Evolutionary conservation across 768 basidiomycete species (phyloP), one percentile per base, ranked within the genome.

Genomic region (Suillus hirtellus): DNA sequence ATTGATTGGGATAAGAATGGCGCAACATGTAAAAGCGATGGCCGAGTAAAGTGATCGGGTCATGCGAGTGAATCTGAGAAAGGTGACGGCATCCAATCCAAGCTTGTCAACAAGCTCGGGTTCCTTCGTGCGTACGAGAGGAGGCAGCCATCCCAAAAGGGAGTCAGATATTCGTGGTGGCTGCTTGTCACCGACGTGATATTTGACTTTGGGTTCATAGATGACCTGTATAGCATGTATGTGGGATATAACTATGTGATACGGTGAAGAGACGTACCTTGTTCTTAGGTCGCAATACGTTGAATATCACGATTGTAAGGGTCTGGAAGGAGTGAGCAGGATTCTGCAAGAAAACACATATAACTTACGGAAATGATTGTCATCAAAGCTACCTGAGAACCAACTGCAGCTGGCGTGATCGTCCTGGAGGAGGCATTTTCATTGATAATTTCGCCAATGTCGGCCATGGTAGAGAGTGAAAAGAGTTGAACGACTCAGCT

Each of bases 191-290:
- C 88, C 90, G 64, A 85, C 81, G 70, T 93, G 92, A 72, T 95
- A 96, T 76, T 96, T 96, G 76, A 93, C 87, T 78, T 96, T 97
- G 65, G 94, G 95, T 73, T 95, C 92, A 71, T 96, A 96, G 63
- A 95, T 86, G 65, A 93, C 85, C 93, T 93, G 63, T 34, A 64
- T 43, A 46, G 31, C 1, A 31, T 50, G 44, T 66, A 35, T 42
- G 21, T 58, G 1, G 17, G 47, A 35, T 2, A 17, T n/a, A 52
- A 6, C 42, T 47, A 59, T 21, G 68, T 21, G 11, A 47, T 34
- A 12, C 21, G 53, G 60, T 59, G 42, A 17, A 52, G 47, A 11
- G 15, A 69, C 74, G 44, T 70, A 88, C 91, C 83, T 92, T 94
- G 81, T 97, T 96, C 68, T 88, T 87, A 14, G 96, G 96, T 43